Base-by-base conservation (phyloP, 805 yeast species). In the Tetrapisispora pingtungensis region DNA sequence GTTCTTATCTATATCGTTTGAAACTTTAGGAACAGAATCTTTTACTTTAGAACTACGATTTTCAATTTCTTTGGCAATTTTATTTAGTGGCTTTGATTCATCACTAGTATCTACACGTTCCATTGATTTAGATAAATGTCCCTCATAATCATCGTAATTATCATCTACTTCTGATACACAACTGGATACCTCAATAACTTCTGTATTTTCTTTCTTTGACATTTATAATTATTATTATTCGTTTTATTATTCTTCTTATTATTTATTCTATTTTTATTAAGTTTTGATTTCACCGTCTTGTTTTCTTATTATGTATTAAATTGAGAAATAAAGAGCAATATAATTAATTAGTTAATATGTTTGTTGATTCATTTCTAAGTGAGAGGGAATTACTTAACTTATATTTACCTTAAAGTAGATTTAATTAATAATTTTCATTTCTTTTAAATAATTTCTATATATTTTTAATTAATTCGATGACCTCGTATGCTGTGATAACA, bases 1-100 rank as follows among this genome's bases (percentile, higher is more conserved):
- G 45, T 70, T 70, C 4, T 59, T 61, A 7, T 61, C 66, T 20
- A 69, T 53, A 14, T 59, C 66, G 44, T 65, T 40, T 3, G 24
- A 3, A n/a, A 36, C 7, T 12, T 20, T 34, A n/a, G 39, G 33
- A 18, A 38, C 17, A 12, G 28, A 14, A 14, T 12, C 26, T 22
- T 22, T 8, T 22, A 8, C 8, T 8, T 22, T 22, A 22, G 26
- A 6, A 19, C n/a, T 12, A 20, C 12, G 22, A 4, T 28, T 20
- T 61, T 10, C 39, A 44, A 10, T 40, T 18, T 20, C 28, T 19
- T 33, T 19, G 14, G 14, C 17, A 31, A 10, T 10, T n/a, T 24
- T 14, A 12, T 28, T 28, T 10, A 12, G 5, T 10, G n/a, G n/a
- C 4, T 28, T n/a, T 4, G 22, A 15, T n/a, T n/a, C n/a, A 30